A percentile compares a stretch with the other conserved stretches of the same genome.
phyloP scores from a whole-genome alignment of 768 basidiomycete species.

The Boletus sp. region DNA sequence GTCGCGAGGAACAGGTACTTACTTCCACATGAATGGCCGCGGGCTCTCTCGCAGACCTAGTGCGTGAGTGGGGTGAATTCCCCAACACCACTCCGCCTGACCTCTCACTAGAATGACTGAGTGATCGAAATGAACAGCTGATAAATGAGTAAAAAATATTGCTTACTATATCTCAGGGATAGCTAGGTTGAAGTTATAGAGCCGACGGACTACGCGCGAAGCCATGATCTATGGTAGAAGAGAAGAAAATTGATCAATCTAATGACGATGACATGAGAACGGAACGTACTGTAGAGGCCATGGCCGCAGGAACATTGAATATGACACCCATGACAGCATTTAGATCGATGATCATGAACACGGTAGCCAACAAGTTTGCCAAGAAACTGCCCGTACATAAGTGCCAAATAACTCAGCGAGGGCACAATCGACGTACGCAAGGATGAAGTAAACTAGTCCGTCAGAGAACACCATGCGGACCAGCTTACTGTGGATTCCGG shows the following conservation, averaged over 20 bases:
- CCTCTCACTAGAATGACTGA: slow-evolving; percentile 19
- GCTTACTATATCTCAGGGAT: slow-evolving; percentile 31
- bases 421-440: slow-evolving; percentile 48
- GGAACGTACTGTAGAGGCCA: slow-evolving; percentile 45
- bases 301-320: slow-evolving; percentile 63
- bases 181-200: slow-evolving; percentile 44
- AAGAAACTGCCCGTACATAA: slow-evolving; percentile 33
- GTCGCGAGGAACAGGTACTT: neutral
- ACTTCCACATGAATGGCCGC: slow-evolving; percentile 36
- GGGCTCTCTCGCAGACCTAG: slow-evolving; percentile 13
- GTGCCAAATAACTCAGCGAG: slow-evolving; percentile 25
- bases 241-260: neutral
- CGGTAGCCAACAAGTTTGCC: slow-evolving; percentile 40
- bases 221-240: slow-evolving; percentile 47
- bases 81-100: slow-evolving; percentile 18
- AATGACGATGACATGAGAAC: slow-evolving; percentile 12
- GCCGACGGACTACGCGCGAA: slow-evolving; percentile 55
- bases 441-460: slow-evolving; percentile 70
- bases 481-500: slow-evolving; percentile 42
- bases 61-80: slow-evolving; percentile 15
- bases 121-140: neutral
- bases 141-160: neutral
- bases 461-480: slow-evolving; percentile 66
- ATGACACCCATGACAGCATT: slow-evolving; percentile 66
- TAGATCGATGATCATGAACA: slow-evolving; percentile 64